Conservation (phyloP, 306 rosid species). For the Cercis canadensis region DNA sequence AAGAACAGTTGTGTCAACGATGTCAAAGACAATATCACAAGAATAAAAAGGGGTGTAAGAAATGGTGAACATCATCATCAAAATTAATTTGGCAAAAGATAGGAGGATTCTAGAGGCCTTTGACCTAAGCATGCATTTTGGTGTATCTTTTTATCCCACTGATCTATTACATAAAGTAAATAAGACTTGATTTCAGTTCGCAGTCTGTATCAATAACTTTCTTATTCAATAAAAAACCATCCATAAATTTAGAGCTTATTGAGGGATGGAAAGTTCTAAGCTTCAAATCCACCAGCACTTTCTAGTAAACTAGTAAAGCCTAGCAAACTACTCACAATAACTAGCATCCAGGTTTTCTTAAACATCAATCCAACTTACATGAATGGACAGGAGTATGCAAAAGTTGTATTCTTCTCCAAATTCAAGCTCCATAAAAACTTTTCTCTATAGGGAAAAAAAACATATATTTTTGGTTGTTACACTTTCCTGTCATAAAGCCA, state of each 20-base stretch:
- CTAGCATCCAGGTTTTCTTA: not conserved
- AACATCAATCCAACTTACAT: not conserved
- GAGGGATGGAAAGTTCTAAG: no score
- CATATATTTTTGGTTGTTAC: not conserved
- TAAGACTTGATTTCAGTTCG: no score
- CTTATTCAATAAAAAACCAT: no score
- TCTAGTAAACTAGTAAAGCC: no score
- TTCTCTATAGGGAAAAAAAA: not conserved
- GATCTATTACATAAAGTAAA: no score
- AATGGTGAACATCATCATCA: not conserved
- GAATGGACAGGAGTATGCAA: not conserved
- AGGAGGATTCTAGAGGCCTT: not conserved
- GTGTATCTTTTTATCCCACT: no score
- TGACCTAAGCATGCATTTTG: not conserved
- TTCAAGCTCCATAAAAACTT: not conserved
- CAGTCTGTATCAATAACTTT: no score
- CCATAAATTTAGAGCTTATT: no score
- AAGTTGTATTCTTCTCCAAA: not conserved
- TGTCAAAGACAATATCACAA: slow-evolving; percentile 5
- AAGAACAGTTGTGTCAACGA: not conserved
- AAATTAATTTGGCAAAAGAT: not conserved
- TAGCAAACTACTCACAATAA: not conserved
- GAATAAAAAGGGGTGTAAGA: no score
- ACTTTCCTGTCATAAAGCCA: not conserved
- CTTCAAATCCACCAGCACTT: no score